Base-by-base conservation (phyloP, 2,329 filamentous ascomycete genomes). In the Cladorrhinum sp. region DNA sequence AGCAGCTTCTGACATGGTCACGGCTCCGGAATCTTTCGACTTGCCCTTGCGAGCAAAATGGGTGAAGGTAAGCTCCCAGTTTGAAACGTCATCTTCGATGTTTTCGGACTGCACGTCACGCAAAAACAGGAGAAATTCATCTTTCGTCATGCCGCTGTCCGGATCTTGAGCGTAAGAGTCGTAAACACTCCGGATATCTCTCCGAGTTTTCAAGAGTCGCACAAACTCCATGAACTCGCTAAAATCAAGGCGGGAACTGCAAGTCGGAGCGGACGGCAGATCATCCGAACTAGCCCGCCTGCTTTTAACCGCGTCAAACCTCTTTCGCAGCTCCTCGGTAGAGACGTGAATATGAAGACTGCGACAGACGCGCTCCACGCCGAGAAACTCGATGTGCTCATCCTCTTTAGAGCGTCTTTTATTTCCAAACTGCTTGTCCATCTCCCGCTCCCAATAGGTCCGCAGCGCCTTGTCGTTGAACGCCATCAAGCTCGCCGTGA, bases 331-430 rank as follows among this genome's bases (percentile, higher is more conserved):
- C 50, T 90, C 88, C 58, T 85, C 83, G 62, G 88, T 85, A 1
- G 92, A 90, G 69, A 91, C 92, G 74, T 97, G 93, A 69, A 99
- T 96, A 73, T 98, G 93, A 51, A 98, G 80, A 69, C 89, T 93
- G 62, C 90, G 89, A 76, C 95, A 98, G 13, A 98, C 82, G 61
- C 88, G 87, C 71, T 93, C 89, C 27, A 96, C 88, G 10, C 90
- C 90, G 16, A 82, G 80, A 57, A 96, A 85, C 66, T 93, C 88
- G 56, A 98, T 85, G 57, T 84, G 85, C 68, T 92, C 89, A 6
- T 88, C 84, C 25, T 85, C 85, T 5, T 79, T 74, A 2, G 74
- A 72, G 58, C 81, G 79, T 8, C 77, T 74, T 55, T 75, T 77
- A 6, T 81, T 83, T 10, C 81, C 79, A 64, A 83, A 86, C 59